Base-by-base conservation (phyloP, 495 filamentous ascomycete species). In the Entonaema liquescens region DNA sequence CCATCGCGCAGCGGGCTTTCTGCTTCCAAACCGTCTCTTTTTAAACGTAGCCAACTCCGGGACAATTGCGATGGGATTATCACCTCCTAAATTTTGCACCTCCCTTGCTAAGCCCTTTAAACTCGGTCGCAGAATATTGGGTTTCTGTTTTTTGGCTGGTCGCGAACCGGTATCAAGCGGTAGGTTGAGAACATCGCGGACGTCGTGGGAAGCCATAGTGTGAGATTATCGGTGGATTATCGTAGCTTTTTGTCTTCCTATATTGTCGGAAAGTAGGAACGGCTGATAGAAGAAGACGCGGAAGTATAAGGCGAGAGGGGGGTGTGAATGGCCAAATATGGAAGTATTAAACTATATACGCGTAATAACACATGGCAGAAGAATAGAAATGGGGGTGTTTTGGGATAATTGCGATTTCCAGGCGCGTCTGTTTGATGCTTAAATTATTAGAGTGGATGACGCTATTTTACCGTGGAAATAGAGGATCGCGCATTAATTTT, bases 181-280 rank as follows among this genome's bases (percentile, higher is more conserved):
- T 76, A 96, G 83, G 79, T 93, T 91, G 79, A 97, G 90, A 79
- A 97, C 92, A 80, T 97, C 93, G 80, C 92, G 93, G 63, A 95
- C 89, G 86, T 97, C 93, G 80, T 83, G 80, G 50, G 92, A 93
- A 74, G 91, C 87, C 90, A 93, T 94, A 29, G n/a, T 59, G 4
- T n/a, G 25, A 31, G 5, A 73, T 62, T 78, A 50, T 9, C 26
- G 29, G 8, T 47, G 42, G 2, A 23, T 19, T 23, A 11, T 47
- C 19, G 17, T 17, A 9, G 11, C 15, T 8, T 17, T n/a, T 15
- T n/a, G 49, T 6, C 49, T 28, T 29, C 11, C 26, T 53, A 28
- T 3, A 23, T 29, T 29, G 29, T 53, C 23, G 4, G 29, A 15
- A 11, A 21, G 44, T 40, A 40, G 42, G 19, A 3, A 23, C 21